Base-by-base conservation (phyloP, 2,329 filamentous ascomycete genomes). In the Chrysoporthe cubensis region DNA sequence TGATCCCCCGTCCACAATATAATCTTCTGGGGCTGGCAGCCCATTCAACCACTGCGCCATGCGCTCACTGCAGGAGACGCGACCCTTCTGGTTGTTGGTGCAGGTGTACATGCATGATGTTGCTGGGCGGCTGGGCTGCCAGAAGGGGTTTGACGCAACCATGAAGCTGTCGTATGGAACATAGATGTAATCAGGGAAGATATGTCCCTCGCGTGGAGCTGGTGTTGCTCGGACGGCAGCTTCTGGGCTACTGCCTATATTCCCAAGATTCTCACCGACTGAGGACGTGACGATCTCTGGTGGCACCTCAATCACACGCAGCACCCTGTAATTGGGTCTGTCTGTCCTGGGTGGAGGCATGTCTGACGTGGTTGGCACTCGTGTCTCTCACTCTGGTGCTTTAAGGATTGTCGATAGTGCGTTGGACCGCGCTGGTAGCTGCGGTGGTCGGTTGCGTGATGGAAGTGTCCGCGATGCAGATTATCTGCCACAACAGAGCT, bases 161-260 rank as follows among this genome's bases (percentile, higher is more conserved):
- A 34, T 50, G 57, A 34, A 65, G 0, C n/a, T 48, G 13, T 65
- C 66, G n/a, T 54, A 32, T 7, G 65, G 32, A 46, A 67, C 50
- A 14, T 62, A 43, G 32, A 68, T 66, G 34, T 58, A 46, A 3
- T 66, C 66, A 26, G 66, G 66, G 11, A 68, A 68, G 58, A 66
- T 58, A n/a, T 40, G 63, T n/a, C 37, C 21, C 16, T 42, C n/a
- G 2, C n/a, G 57, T 44, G n/a, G 40, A 32, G 40, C 11, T 60
- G 56, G 34, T 54, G 50, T 9, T 32, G 21, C 50, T 32, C 26
- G 21, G 7, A 54, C 21, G n/a, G n/a, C 16, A 52, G 48, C 2
- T 54, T 11, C 13, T 32, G 21, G 50, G 26, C 16, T 8, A 9
- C 26, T 26, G 42, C 21, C 42, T 4, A 61, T 34, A 7, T 46